Evolutionary conservation across 2,329 filamentous ascomycete genomes (phyloP), one percentile per base, ranked within the genome.

Genomic region (Claviceps citrina): DNA sequence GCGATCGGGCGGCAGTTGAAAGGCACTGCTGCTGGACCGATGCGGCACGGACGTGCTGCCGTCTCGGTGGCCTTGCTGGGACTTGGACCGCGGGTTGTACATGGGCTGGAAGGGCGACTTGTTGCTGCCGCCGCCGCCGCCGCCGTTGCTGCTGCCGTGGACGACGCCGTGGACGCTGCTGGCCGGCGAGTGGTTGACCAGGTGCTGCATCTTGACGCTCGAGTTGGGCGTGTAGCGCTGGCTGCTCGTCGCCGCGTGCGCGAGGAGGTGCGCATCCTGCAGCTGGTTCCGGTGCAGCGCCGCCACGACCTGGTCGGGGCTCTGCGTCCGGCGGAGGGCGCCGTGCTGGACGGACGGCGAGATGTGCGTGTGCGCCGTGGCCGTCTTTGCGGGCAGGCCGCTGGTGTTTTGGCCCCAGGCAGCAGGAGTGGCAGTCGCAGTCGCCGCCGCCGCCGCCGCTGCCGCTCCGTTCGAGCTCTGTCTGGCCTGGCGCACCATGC

Each of bases 1-100:
- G 38, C 33, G 39, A 18, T 40, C 27, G 8, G 41, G 32, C 3
- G 43, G 43, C 16, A 38, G 31, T 13, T 43, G 41, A 30, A 36
- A 44, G 5, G 40, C 38, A 30, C 34, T 45, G 6, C 36, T 32
- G 6, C 36, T 32, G 12, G 40, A 28, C 8, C 35, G 16, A 22
- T 46, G 41, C 3, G 41, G 26, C 12, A 30, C 38, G 10, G 22
- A 33, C 2, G 15, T 18, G 7, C 19, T 22, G 7, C 37, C 40
- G 9, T 32, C 28, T 32, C 40, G 31, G n/a, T 59, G 58, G 2
- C 54, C 51, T 33, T 60, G 57, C 38, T 55, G 50, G 10, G 62
- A 62, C 42, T 53, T 53, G 9, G 54, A 47, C 19, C 52, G 50
- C 38, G 55, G 43, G 19, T 46, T 43, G 27, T 46, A 33, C 40